Evolutionary conservation across 495 filamentous ascomycete genomes (phyloP), one percentile per base, ranked within the genome.

Genomic region (Xanthoparmelia taractica): DNA sequence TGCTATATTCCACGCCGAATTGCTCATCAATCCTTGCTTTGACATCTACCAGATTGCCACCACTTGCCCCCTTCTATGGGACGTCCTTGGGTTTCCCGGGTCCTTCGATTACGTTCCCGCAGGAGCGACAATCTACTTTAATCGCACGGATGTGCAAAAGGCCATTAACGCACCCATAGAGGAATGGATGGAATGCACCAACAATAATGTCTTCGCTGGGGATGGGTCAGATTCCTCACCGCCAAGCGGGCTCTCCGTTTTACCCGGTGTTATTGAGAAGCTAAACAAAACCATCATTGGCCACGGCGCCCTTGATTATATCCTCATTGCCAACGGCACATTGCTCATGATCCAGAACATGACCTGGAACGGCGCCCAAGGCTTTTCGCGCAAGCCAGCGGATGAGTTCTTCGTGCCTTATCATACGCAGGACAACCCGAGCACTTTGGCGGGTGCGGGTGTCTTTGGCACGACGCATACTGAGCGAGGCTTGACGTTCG

Each of bases 261-360:
- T 92, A 2, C 87, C 88, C 0, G 69, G 80, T 37, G 84, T 92
- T n/a, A 90, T 92, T 63, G 87, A 91, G 65, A 74, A 78, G 31
- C 85, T 85, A 1, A 79, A 89, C 33, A 82, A 85, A 55, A 87
- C 87, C 11, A 77, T 92, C 41, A 84, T 92, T 67, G 82, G 72
- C 10, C 86, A 91, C 68, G 88, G 87, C 25, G 75, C 80, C 66
- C 80, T 81, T 27, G 85, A 89, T 69, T 80, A 82, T 70, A 77
- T 84, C 65, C 79, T 88, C 59, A 74, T 85, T 47, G 77, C 80
- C 50, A 82, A 86, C 65, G 85, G 89, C 15, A 84, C 86, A 0
- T 77, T 94, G 0, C 74, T 88, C 18, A 83, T 81, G 25, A 87
- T 93, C 45, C 89, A 94, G 68, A 92, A 92, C 71, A 90, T 93